Base-by-base conservation (phyloP, 2,329 filamentous ascomycete species). In the Colletotrichum somersetense region DNA sequence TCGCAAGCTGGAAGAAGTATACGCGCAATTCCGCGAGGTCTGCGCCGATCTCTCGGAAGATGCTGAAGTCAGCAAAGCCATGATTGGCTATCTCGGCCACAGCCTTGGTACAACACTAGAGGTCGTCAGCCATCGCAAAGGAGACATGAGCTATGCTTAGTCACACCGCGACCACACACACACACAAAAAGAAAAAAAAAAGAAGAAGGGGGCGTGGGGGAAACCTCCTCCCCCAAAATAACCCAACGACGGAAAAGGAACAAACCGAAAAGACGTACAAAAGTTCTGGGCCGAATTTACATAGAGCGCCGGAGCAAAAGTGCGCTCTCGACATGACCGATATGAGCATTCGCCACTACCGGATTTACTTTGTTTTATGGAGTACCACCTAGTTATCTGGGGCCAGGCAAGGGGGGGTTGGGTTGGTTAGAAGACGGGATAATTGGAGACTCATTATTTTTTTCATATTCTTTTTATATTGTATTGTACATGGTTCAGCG, bases 1-100 rank as follows among this genome's bases (percentile, higher is more conserved):
- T 35, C 78, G 80, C 48, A 86, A 85, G 76, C 79, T 88, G 44
- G 82, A 86, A 67, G 83, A 85, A 53, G 80, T 86, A 12, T 85
- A 86, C 70, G 75, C 79, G 4, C 82, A 81, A 42, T 86, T 86
- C 75, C 79, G 82, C 33, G 84, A 85, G 62, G 79, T 83, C 7
- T 83, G 81, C 74, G 77, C 79, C 33, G 80, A 84, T 20, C 74
- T 82, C 12, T 81, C 81, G 38, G 81, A 84, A 6, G 80, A 85
- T 57, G 77, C 79, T 3, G 84, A 84, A 42, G 80, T 87, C 59
- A 82, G 83, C 73, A 81, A 81, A 66, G 84, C 82, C 40, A 82
- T 87, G 80, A 80, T 85, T 68, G 80, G 80, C 52, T 85, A 86
- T 69, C 77, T 87, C 38, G 82, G 82, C 44, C 82, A 84, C 62